Percentiles rank a stretch among this genome's conserved stretches.
Conservation (phyloP, 441 rosid genomes). For the Pelargonium australe region DNA sequence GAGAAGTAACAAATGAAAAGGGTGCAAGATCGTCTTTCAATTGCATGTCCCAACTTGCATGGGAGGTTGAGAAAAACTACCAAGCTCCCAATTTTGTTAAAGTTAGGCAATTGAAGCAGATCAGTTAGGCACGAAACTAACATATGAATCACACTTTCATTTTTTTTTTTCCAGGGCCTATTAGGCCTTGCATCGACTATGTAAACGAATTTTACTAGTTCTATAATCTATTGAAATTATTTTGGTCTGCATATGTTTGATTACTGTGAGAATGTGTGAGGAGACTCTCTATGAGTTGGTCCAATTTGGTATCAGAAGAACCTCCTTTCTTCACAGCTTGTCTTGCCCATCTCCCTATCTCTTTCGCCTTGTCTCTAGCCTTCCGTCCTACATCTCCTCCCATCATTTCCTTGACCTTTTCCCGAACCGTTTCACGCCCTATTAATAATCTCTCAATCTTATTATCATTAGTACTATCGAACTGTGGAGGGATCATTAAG, state of each 20-base stretch:
- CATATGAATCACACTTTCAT: not conserved
- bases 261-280: not conserved
- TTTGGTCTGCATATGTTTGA: not conserved
- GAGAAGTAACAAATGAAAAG: conserved; percentile 76
- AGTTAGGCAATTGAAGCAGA: conserved; percentile 59
- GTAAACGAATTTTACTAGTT: too few relatives aligned
- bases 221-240: not conserved
- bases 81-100: conserved; percentile 45
- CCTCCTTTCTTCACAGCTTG: not conserved
- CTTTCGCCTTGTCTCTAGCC: conserved; percentile 18
- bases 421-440: conserved; percentile 17
- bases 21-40: conserved; percentile 87
- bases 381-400: conserved; percentile 28
- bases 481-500: conserved; percentile 11
- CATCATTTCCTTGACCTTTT: conserved; percentile 33
- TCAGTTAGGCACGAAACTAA: conserved; percentile 15
- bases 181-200: too few relatives aligned
- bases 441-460: conserved; percentile 7
- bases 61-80: conserved; percentile 88
- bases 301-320: not conserved
- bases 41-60: conserved; percentile 87
- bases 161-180: too few relatives aligned
- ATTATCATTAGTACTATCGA: not conserved
- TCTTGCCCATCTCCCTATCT: not conserved
- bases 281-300: not conserved